phyloP scores from a whole-genome alignment of 1,284 basidiomycete genomes.

The Ganoderma leucocontextum region DNA sequence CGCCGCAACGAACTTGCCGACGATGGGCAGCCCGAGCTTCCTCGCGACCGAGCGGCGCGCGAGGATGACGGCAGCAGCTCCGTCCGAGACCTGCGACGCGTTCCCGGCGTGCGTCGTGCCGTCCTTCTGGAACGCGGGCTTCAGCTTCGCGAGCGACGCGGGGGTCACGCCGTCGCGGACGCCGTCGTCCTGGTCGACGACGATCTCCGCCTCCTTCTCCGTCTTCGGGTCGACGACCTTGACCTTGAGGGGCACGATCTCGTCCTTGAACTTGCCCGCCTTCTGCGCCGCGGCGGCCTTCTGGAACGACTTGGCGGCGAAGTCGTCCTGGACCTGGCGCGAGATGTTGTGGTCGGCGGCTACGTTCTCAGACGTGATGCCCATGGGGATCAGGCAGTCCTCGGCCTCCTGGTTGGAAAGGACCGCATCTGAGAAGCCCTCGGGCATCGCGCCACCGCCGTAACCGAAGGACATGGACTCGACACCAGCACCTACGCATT shows the following conservation, averaged over 20 bases:
- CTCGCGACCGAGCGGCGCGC: slow-evolving; percentile 88
- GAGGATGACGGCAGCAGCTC: slow-evolving; percentile 94
- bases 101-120: slow-evolving; percentile 96
- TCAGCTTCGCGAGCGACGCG: slow-evolving; percentile 89
- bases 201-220: slow-evolving; percentile 79
- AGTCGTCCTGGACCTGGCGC: slow-evolving; percentile 83
- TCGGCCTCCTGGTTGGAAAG: slow-evolving; percentile 83
- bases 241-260: slow-evolving; percentile 90
- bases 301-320: slow-evolving; percentile 87
- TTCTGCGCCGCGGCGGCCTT: slow-evolving; percentile 91
- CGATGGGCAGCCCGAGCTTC: slow-evolving; percentile 88
- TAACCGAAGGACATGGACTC: slow-evolving; percentile 95
- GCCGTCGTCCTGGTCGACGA: slow-evolving; percentile 92
- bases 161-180: slow-evolving; percentile 91
- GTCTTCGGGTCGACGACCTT: slow-evolving; percentile 86
- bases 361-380: slow-evolving; percentile 97
- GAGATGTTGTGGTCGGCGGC: slow-evolving; percentile 81
- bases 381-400: slow-evolving; percentile 97
- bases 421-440: slow-evolving; percentile 84
- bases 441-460: slow-evolving; percentile 75
- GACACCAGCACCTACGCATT: slow-evolving; percentile 81
- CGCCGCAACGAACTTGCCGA: slow-evolving; percentile 91
- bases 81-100: slow-evolving; percentile 97
- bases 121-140: slow-evolving; percentile 90
- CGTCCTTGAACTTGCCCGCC: slow-evolving; percentile 90